These are phyloP conservation scores for Colletotrichum salicis DNA, from an alignment of 2,329 filamentous ascomycete species.

Conservation along the genomic window DNA sequence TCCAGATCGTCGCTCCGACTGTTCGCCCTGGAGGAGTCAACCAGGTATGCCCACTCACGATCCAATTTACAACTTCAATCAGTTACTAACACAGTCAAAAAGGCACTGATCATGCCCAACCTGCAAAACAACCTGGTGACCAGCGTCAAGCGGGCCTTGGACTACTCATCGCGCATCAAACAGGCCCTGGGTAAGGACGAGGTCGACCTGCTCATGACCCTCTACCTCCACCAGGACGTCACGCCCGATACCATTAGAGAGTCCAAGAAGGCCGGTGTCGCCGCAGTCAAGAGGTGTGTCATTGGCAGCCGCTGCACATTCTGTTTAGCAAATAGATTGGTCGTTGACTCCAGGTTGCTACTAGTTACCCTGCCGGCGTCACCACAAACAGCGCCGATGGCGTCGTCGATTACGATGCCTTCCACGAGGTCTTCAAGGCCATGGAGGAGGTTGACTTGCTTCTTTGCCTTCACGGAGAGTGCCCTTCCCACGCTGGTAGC, in stretches of 20 bases:
- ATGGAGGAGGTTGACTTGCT: slow-evolving; percentile 87
- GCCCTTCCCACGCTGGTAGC: slow-evolving; percentile 56
- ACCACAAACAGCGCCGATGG: slow-evolving; percentile 76
- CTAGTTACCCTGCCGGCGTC: slow-evolving; percentile 53
- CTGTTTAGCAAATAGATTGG: too few relatives aligned
- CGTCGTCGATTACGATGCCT: slow-evolving; percentile 75
- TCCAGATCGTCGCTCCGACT: slow-evolving; percentile 56
- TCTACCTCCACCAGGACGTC: slow-evolving; percentile 72
- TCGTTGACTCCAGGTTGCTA: not conserved
- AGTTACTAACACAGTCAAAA: not conserved
- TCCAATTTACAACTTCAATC: not conserved
- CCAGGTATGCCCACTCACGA: slow-evolving; percentile 40
- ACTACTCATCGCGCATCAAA: slow-evolving; percentile 71
- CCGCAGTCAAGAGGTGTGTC: slow-evolving; percentile 67
- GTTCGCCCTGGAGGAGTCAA: slow-evolving; percentile 72
- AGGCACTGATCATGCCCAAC: slow-evolving; percentile 63
- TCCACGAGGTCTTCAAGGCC: slow-evolving; percentile 84
- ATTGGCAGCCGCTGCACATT: too few relatives aligned
- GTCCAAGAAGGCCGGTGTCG: slow-evolving; percentile 77
- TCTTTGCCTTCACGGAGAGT: slow-evolving; percentile 94
- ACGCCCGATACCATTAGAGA: slow-evolving; percentile 77
- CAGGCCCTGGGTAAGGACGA: slow-evolving; percentile 56
- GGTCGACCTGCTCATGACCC: slow-evolving; percentile 76
- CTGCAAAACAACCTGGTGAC: slow-evolving; percentile 70
- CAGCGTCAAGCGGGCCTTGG: slow-evolving; percentile 70